Conservation (phyloP, 1,284 basidiomycete species). For the Papiliotrema nemorosa region DNA sequence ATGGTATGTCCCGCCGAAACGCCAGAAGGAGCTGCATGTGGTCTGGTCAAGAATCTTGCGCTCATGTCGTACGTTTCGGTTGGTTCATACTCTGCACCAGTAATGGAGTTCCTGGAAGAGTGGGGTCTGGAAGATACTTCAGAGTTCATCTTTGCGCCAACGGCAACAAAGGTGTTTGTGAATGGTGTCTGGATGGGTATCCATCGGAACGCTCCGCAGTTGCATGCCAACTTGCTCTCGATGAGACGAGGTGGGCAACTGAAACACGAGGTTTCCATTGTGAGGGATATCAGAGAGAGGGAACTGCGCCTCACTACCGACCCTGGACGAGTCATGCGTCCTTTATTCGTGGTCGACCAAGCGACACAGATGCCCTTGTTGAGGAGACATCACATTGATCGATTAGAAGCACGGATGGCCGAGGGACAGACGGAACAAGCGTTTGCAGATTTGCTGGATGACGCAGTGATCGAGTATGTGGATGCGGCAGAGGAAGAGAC, state of each 20-base stretch:
- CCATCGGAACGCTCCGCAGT: constrained; percentile 88
- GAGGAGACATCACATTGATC: constrained; percentile 76
- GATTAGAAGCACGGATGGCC: constrained; percentile 47
- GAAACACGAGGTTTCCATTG: constrained; percentile 91
- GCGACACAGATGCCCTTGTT: constrained; percentile 68
- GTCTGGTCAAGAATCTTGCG: constrained; percentile 96
- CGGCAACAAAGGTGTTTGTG: constrained; percentile 95
- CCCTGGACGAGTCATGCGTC: constrained; percentile 92
- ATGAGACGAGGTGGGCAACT: constrained; percentile 94
- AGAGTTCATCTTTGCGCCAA: constrained; percentile 79
- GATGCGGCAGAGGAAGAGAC: constrained; percentile 99
- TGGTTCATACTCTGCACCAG: constrained; percentile 90
- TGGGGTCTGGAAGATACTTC: constrained; percentile 93
- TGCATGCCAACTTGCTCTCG: constrained; percentile 89
- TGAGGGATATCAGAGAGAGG: constrained; percentile 93
- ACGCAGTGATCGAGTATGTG: constrained; percentile 87
- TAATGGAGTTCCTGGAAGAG: constrained; percentile 98
- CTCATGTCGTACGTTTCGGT: constrained; percentile 98
- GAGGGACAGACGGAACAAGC: constrained; percentile 61
- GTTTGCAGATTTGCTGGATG: constrained; percentile 82
- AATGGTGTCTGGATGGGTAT: constrained; percentile 99
- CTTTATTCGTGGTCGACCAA: constrained; percentile 94
- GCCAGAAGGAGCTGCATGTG: constrained; percentile 98
- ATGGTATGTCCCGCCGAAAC: constrained; percentile 99
- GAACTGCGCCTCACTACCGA: constrained; percentile 95